phyloP scores from a whole-genome alignment of 148 eudicot species.

The Rhododendron henanense region DNA sequence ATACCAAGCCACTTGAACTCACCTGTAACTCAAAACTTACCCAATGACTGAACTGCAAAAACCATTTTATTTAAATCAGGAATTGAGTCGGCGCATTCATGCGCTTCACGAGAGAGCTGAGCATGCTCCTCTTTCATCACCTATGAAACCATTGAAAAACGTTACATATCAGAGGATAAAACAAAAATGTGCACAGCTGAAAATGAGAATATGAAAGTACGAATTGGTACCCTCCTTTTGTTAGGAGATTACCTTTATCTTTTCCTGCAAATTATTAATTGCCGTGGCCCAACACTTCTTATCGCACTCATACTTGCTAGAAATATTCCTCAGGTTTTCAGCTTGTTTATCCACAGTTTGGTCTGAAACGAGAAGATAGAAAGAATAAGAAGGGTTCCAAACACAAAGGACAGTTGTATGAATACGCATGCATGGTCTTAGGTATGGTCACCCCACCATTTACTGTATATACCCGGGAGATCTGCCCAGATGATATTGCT shows the following conservation, averaged over 20 bases:
- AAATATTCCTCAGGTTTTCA: conserved; percentile 47
- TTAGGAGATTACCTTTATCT: conserved; percentile 51
- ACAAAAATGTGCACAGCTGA: not conserved
- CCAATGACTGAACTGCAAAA: conserved; percentile 76
- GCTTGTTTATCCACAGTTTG: conserved; percentile 73
- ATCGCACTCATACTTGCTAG: conserved; percentile 62
- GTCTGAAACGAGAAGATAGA: conserved; percentile 35
- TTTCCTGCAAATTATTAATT: conserved; percentile 49
- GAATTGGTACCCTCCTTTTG: not conserved
- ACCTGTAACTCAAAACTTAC: conserved; percentile 37
- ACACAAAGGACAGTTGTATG: not conserved
- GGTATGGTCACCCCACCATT: not conserved
- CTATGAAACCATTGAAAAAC: conserved; percentile 26
- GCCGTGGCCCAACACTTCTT: conserved; percentile 66
- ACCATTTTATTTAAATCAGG: conserved; percentile 84
- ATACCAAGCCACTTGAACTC: not conserved
- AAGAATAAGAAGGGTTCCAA: not conserved
- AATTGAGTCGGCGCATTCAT: conserved; percentile 76
- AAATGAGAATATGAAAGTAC: not conserved
- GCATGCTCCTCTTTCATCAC: conserved; percentile 70
- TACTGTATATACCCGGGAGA: not conserved
- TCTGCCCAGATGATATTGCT: not conserved
- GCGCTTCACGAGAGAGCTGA: conserved; percentile 72
- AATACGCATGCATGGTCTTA: not conserved
- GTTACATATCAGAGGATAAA: not conserved